Evolutionary conservation across 805 yeast genomes (phyloP).

Genomic region (Kurtzmaniella cleridarum): DNA sequence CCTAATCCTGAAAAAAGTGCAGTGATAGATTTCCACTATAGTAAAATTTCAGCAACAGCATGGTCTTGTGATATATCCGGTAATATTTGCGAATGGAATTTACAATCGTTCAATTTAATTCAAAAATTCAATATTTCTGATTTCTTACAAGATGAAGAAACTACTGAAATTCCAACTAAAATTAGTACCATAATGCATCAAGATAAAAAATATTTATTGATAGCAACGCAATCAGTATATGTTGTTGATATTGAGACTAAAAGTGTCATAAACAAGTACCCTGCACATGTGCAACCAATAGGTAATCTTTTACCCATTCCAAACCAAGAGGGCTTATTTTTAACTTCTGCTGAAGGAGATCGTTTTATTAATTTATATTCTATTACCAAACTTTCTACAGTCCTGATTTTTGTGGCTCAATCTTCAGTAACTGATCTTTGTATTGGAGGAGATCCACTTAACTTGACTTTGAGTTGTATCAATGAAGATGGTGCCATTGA

Average conservation of each 20-base stretch:
- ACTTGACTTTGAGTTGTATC: slow-evolving; percentile 44
- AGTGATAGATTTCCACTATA: slow-evolving; percentile 46
- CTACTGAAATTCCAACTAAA: slow-evolving; percentile 27
- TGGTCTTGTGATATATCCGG: slow-evolving; percentile 63
- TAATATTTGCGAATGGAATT: slow-evolving; percentile 57
- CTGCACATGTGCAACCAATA: slow-evolving; percentile 75
- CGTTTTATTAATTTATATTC: slow-evolving; percentile 74
- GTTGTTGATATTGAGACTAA: slow-evolving; percentile 39
- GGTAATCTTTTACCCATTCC: slow-evolving; percentile 39
- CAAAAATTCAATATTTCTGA: slow-evolving; percentile 41
- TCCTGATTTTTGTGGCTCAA: slow-evolving; percentile 63
- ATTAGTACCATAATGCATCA: slow-evolving; percentile 23
- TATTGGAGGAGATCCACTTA: slow-evolving; percentile 24
- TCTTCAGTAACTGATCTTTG: slow-evolving; percentile 49
- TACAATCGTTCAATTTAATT: slow-evolving; percentile 35
- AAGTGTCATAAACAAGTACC: slow-evolving; percentile 47
- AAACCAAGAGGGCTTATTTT: slow-evolving; percentile 39
- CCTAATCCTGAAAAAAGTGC: slow-evolving; percentile 40
- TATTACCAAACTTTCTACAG: slow-evolving; percentile 37
- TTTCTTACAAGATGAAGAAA: slow-evolving; percentile 20
- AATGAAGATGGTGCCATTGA: slow-evolving; percentile 77
- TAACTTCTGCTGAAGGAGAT: slow-evolving; percentile 74
- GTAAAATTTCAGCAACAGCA: slow-evolving; percentile 35
- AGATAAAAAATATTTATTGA: slow-evolving; percentile 41
- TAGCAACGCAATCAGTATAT: slow-evolving; percentile 64